These are phyloP conservation scores for Apiotrichum domesticum DNA, from an alignment of 1,284 basidiomycete species.

Conservation along the genomic window DNA sequence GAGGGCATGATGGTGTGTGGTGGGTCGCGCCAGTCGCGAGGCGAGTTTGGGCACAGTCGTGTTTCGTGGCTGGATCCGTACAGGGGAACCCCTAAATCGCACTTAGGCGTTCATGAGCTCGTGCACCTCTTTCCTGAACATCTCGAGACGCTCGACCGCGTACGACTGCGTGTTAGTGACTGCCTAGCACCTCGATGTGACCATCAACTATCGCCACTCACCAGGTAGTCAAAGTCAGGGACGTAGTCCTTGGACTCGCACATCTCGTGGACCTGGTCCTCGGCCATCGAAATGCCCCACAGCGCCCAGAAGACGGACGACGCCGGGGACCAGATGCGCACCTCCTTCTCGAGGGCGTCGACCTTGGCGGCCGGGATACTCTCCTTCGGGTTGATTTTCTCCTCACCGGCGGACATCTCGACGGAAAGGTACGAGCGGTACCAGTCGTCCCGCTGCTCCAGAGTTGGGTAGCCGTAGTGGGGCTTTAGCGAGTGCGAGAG, in stretches of 20 bases:
- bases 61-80: too few relatives aligned
- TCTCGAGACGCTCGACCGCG: conserved; percentile 41
- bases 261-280: conserved; percentile 65
- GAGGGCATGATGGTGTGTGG: too few relatives aligned
- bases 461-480: conserved; percentile 64
- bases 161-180: conserved; percentile 30
- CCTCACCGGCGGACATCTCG: conserved; percentile 31
- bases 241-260: conserved; percentile 35
- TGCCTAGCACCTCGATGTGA: neutral
- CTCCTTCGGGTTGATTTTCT: conserved; percentile 27
- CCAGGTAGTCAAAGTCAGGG: conserved; percentile 46
- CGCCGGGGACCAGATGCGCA: conserved; percentile 76
- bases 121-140: conserved; percentile 43
- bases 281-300: conserved; percentile 86
- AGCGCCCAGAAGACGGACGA: conserved; percentile 84
- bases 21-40: too few relatives aligned
- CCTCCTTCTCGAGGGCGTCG: conserved; percentile 62
- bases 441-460: conserved; percentile 69
- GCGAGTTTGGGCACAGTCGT: too few relatives aligned
- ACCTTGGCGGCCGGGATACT: conserved; percentile 36
- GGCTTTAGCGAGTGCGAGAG: conserved; percentile 66
- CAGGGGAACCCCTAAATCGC: too few relatives aligned
- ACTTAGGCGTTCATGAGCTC: conserved; percentile 29
- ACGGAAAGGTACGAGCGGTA: conserved; percentile 68
- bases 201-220: conserved; percentile 17